Evolutionary conservation across 1,139 yeast genomes (phyloP).

Genomic region (Hyphopichia khmerensis): DNA sequence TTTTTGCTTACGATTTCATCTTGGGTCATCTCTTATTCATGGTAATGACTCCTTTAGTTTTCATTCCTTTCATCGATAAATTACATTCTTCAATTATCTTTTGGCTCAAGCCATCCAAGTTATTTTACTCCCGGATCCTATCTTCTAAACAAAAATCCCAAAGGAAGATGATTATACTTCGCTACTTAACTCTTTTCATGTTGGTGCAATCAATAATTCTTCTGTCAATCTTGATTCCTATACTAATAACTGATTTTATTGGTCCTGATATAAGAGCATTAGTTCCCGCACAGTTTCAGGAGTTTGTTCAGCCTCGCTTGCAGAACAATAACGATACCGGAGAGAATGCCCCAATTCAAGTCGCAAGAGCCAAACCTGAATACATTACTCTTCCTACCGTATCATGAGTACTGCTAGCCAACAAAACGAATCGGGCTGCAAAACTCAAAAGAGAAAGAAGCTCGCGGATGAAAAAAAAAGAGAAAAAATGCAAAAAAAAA

Average conservation of each 20-base stretch:
- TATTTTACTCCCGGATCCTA: conserved; percentile 25
- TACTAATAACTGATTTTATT: conserved; percentile 25
- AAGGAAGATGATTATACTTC: conserved; percentile 14
- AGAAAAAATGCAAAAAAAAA: background rate
- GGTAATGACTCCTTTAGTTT: conserved; percentile 58
- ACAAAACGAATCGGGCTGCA: background rate
- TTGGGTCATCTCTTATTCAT: conserved; percentile 65
- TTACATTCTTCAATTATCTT: conserved; percentile 36
- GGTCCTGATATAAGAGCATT: conserved; percentile 14
- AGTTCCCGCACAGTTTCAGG: conserved; percentile 22
- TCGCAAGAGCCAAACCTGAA: conserved; percentile 19
- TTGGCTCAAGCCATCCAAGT: conserved; percentile 33
- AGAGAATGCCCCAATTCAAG: conserved; percentile 23
- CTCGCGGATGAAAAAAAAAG: background rate
- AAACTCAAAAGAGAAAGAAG: too few species aligned
- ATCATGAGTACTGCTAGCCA: too few species aligned
- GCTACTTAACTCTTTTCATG: conserved; percentile 23
- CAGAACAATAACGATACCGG: conserved; percentile 69
- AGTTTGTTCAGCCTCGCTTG: conserved; percentile 53
- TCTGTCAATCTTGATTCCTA: conserved; percentile 22
- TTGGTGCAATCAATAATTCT: conserved; percentile 14
- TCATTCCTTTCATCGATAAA: conserved; percentile 60
- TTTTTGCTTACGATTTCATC: conserved; percentile 70
- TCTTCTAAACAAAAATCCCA: conserved; percentile 20
- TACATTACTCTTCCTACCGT: conserved; percentile 6